Conservation (phyloP, 495 filamentous ascomycete species). For the Daldinia grandis region DNA sequence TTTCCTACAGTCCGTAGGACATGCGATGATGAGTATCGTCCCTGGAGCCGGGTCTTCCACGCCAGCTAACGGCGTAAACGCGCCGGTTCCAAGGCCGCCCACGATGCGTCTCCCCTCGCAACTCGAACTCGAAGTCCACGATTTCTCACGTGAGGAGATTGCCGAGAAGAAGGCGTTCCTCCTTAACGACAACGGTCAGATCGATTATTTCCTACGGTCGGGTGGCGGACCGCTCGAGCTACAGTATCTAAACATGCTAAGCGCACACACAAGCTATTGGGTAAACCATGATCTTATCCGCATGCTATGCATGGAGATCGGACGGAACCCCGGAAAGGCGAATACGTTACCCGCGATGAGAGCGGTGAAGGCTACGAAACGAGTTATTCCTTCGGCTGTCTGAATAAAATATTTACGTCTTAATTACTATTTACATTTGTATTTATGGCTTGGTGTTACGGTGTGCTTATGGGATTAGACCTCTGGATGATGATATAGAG, state of each 20-base stretch:
- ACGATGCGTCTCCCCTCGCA: constrained; percentile 80
- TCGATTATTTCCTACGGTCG: constrained; percentile 85
- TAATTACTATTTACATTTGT: constrained; percentile 1
- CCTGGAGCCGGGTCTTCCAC: constrained; percentile 41
- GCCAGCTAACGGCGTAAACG: constrained; percentile 15
- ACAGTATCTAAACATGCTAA: constrained; percentile 96
- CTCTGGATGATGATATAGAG: constrained; percentile 29
- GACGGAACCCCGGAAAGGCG: constrained; percentile 73
- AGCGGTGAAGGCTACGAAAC: constrained; percentile 72
- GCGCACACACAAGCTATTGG: constrained; percentile 97
- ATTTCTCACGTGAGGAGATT: constrained; percentile 91
- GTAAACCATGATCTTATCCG: constrained; percentile 82
- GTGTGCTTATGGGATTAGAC: constrained; percentile 9
- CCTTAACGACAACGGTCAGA: constrained; percentile 94
- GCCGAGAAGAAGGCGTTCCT: constrained; percentile 88
- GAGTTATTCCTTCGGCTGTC: constrained; percentile 26
- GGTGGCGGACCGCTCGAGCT: constrained; percentile 86
- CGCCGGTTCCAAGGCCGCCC: constrained; percentile 46
- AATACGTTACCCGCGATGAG: constrained; percentile 73
- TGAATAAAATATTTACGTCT: constrained; percentile 15
- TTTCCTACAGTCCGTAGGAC: constrained; percentile 72
- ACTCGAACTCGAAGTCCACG: constrained; percentile 93
- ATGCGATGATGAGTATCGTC: constrained; percentile 65
- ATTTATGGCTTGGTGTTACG: constrained; percentile 30
- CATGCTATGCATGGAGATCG: constrained; percentile 87